phyloP scores from a whole-genome alignment of 768 basidiomycete genomes.

The Termitomyces sp. region DNA sequence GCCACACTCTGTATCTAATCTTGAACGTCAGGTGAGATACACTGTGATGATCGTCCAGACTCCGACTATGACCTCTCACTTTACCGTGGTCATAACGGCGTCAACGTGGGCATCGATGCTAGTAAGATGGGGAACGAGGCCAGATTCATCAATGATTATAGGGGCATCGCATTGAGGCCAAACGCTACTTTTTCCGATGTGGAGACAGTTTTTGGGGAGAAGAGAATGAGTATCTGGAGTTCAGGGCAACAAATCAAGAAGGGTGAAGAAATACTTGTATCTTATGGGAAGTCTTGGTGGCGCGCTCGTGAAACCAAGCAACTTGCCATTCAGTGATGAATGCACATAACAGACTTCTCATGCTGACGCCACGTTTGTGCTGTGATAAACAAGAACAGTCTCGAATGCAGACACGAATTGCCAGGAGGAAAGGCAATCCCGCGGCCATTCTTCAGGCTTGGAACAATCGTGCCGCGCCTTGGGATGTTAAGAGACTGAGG shows the following conservation, averaged over 20 bases:
- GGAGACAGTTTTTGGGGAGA: constrained; percentile 47
- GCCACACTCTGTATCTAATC: constrained; percentile 3
- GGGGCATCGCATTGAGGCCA: constrained; percentile 63
- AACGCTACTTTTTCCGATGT: constrained; percentile 68
- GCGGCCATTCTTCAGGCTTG: background rate
- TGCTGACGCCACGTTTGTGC: background rate
- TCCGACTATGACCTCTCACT: constrained; percentile 91
- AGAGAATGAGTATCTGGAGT: constrained; percentile 77
- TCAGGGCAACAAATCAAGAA: constrained; percentile 54
- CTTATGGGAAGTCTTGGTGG: constrained; percentile 90
- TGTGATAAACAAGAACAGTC: background rate
- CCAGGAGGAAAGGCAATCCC: background rate
- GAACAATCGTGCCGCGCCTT: background rate
- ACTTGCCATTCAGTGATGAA: background rate
- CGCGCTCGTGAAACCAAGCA: constrained; percentile 27
- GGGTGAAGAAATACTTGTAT: constrained; percentile 82
- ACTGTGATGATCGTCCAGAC: constrained; percentile 63
- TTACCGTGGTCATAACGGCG: constrained; percentile 47
- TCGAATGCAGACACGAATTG: background rate
- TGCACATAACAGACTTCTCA: background rate
- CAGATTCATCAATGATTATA: constrained; percentile 87
- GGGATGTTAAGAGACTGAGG: background rate
- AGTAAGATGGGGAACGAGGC: constrained; percentile 75
- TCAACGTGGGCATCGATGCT: constrained; percentile 77
- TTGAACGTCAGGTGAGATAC: constrained; percentile 58